Evolutionary conservation across 1,139 yeast genomes (phyloP).

Genomic region (Yamadazyma mexicana): DNA sequence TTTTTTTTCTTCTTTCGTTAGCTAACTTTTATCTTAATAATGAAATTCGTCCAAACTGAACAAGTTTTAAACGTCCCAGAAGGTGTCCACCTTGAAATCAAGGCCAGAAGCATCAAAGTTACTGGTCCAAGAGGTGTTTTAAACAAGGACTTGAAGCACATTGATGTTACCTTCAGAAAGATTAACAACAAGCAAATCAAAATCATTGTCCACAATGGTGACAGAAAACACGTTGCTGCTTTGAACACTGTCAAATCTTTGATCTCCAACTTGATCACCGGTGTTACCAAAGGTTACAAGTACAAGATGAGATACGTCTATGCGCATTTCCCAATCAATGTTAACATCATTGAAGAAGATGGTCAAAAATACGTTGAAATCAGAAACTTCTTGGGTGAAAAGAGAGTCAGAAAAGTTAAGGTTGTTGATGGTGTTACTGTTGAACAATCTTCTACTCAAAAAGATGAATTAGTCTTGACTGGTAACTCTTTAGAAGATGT

Average conservation of each 20-base stretch:
- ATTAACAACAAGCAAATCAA: conserved; percentile 70
- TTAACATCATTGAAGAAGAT: conserved; percentile 77
- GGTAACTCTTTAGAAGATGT: conserved; percentile 99
- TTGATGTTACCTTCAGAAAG: conserved; percentile 90
- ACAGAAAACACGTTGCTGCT: conserved; percentile 99
- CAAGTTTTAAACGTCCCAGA: conserved; percentile 91
- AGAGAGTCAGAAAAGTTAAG: conserved; percentile 86
- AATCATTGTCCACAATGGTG: conserved; percentile 97
- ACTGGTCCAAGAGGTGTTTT: conserved; percentile 98
- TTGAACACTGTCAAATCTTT: conserved; percentile 97
- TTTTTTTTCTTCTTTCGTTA: conserved; percentile 3
- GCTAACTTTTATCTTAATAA: conserved; percentile 27
- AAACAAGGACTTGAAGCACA: conserved; percentile 89
- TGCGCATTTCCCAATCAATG: conserved; percentile 99
- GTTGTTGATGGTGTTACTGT: conserved; percentile 87
- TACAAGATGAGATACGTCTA: conserved; percentile 99
- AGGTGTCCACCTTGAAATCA: conserved; percentile 88
- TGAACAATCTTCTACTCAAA: conserved; percentile 78
- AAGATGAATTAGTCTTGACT: conserved; percentile 89
- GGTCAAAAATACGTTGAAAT: conserved; percentile 83
- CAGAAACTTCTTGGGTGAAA: conserved; percentile 99
- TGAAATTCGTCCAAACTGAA: conserved; percentile 96
- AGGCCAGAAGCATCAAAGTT: conserved; percentile 88
- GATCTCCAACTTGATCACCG: conserved; percentile 90
- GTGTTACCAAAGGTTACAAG: conserved; percentile 99